phyloP scores from a whole-genome alignment of 768 basidiomycete genomes.

The Suillus spraguei region DNA sequence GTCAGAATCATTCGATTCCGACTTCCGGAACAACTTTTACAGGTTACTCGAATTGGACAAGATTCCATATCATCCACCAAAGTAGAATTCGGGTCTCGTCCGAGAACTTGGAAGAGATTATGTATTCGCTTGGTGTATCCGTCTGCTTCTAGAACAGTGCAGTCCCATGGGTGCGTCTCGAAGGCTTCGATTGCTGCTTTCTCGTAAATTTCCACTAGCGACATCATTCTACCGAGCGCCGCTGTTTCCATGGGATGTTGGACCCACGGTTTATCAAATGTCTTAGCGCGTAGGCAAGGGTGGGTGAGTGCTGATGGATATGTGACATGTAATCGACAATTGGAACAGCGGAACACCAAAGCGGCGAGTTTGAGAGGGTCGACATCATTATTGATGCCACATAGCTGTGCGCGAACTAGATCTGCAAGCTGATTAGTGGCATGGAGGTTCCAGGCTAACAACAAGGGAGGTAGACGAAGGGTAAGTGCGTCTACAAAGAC shows the following conservation, averaged over 20 bases:
- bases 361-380: not conserved
- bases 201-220: not conserved
- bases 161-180: slow-evolving; percentile 6
- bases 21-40: slow-evolving; percentile 6
- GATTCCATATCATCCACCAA: not conserved
- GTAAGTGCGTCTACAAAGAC: not conserved
- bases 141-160: slow-evolving; percentile 1
- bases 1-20: slow-evolving; percentile 4
- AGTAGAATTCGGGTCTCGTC: slow-evolving; percentile 4
- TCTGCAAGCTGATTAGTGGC: not conserved
- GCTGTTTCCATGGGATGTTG: slow-evolving; percentile 6
- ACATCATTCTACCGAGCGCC: not conserved
- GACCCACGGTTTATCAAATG: not conserved
- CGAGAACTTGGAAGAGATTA: slow-evolving; percentile 2
- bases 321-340: slow-evolving; percentile 3
- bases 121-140: not conserved
- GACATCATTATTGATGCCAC: not conserved
- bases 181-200: slow-evolving; percentile 2
- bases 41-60: slow-evolving; percentile 5
- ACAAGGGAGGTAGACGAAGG: slow-evolving; percentile 1
- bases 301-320: slow-evolving; percentile 3
- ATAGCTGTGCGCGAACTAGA: not conserved
- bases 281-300: not conserved
- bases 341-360: not conserved
- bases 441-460: not conserved